Percentiles rank a stretch among this genome's conserved stretches.
Evolutionary conservation across 306 rosid genomes (phyloP).

Genomic region (Cucurbita argyrosperma): DNA sequence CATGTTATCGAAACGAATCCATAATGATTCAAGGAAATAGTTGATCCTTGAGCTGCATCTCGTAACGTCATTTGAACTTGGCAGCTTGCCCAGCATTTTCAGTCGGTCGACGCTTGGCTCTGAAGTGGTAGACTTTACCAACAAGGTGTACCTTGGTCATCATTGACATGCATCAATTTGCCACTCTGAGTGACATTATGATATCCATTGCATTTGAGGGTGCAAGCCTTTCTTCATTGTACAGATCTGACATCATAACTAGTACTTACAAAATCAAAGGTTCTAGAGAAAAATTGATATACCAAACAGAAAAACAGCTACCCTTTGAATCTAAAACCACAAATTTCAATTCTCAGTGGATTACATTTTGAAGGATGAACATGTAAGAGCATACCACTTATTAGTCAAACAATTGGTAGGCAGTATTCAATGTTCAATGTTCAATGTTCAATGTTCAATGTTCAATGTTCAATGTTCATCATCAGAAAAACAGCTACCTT

Average conservation of each 20-base stretch:
- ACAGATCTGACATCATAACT: background rate
- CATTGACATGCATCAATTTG: constrained; percentile 65
- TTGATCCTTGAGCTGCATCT: constrained; percentile 3
- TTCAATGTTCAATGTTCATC: background rate
- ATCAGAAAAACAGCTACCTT: background rate
- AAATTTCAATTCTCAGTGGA: background rate
- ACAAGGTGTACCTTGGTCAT: constrained; percentile 80
- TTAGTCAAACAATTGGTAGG: background rate
- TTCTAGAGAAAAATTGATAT: background rate
- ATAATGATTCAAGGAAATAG: background rate
- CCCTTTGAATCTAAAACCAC: background rate
- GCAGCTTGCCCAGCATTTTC: constrained; percentile 80
- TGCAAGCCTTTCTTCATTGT: constrained; percentile 83
- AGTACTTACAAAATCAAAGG: background rate
- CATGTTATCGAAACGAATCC: background rate
- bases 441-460: too few species aligned
- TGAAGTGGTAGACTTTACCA: constrained; percentile 80
- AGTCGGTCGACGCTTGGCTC: constrained; percentile 79
- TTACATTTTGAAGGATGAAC: background rate
- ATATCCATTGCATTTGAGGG: constrained; percentile 94
- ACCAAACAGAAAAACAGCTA: background rate
- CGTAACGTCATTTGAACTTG: constrained; percentile 75
- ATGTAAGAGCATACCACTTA: background rate
- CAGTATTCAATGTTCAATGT: background rate
- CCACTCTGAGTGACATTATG: constrained; percentile 86